Percentiles rank a stretch among this genome's conserved stretches.
phyloP scores from a whole-genome alignment of 23 red algal species.

The Gracilaria domingensis region DNA sequence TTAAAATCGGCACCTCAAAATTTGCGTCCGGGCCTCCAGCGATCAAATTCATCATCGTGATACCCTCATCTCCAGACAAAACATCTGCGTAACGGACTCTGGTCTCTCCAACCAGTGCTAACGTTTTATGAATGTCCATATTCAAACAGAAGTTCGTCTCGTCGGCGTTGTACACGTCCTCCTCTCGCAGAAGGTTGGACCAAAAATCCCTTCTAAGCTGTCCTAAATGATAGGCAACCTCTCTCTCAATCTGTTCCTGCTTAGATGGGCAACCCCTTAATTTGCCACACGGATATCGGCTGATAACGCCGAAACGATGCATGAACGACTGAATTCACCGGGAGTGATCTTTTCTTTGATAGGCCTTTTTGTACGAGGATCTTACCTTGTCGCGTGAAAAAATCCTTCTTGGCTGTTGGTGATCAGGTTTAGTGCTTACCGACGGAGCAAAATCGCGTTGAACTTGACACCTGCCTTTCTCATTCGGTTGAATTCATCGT shows the following conservation, averaged over 20 bases:
- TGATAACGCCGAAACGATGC: background rate
- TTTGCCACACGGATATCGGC: conserved; percentile 13
- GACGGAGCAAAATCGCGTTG: no score
- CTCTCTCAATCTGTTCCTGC: conserved; percentile 6
- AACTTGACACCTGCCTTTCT: no score
- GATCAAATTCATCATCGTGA: conserved; percentile 20
- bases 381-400: background rate
- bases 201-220: conserved; percentile 1
- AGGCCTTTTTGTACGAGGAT: background rate
- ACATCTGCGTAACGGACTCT: conserved; percentile 49
- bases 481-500: no score
- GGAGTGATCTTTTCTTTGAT: background rate
- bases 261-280: background rate
- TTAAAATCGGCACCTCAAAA: background rate
- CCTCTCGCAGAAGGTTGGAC: background rate
- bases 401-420: no score
- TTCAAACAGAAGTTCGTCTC: background rate
- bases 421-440: no score
- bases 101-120: conserved; percentile 24
- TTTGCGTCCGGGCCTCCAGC: background rate
- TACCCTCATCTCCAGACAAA: conserved; percentile 1
- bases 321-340: background rate
- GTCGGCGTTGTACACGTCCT: conserved; percentile 44
- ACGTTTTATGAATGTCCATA: conserved; percentile 31
- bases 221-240: conserved; percentile 19